phyloP scores from a whole-genome alignment of 2,329 filamentous ascomycete genomes.

The Hymenoscyphus fraxineus region DNA sequence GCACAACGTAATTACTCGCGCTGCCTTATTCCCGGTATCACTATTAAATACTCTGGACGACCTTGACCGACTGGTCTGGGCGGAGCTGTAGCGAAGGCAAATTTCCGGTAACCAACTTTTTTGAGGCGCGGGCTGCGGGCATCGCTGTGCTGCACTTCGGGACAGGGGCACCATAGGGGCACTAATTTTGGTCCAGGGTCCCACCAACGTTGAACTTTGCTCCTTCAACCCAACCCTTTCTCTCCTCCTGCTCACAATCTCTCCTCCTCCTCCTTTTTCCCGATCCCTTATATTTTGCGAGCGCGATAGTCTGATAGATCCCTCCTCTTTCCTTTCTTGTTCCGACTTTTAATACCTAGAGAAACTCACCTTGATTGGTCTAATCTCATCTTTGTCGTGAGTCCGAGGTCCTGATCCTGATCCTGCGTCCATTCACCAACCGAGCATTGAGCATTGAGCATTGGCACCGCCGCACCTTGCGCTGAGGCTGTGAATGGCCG shows the following conservation, averaged over 20 bases:
- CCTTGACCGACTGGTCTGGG: no score
- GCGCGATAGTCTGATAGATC: not conserved
- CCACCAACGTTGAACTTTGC: not conserved
- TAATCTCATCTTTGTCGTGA: conserved; percentile 9
- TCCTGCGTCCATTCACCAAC: not conserved
- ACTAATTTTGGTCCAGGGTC: not conserved
- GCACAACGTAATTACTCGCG: no score
- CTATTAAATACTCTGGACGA: no score
- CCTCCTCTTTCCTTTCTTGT: conserved; percentile 17
- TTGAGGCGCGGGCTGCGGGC: not conserved
- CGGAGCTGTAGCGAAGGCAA: not conserved
- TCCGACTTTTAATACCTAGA: conserved; percentile 19
- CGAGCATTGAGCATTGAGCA: no score
- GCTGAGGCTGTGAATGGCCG: conserved; percentile 10
- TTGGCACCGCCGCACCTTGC: not conserved
- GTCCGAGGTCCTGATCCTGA: not conserved
- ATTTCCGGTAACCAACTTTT: not conserved
- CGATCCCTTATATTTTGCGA: not conserved
- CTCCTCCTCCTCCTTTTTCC: not conserved
- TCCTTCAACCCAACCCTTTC: not conserved
- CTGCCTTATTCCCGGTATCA: no score
- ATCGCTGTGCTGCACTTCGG: not conserved
- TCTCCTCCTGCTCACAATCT: not conserved
- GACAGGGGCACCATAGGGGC: not conserved
- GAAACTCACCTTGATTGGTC: conserved; percentile 21